Evolutionary conservation across 768 basidiomycete species (phyloP), one percentile per base, ranked within the genome.

Genomic region (Lyophyllum atratum): DNA sequence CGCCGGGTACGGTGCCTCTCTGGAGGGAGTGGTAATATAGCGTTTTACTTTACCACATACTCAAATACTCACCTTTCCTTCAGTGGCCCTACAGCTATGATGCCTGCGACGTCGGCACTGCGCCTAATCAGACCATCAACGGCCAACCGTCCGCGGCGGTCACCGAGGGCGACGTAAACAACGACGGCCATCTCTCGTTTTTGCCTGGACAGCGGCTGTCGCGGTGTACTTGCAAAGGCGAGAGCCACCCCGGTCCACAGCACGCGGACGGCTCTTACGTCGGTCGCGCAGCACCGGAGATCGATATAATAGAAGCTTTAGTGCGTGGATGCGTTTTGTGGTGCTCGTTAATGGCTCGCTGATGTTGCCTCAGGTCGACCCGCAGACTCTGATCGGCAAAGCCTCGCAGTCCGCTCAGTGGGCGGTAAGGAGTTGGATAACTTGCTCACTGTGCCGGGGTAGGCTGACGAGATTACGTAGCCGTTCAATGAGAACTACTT

Each of bases 301-400:
- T 95, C 49, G 95, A 96, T 70, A 69, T 96, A 45, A 87, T 96
- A 56, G 95, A 95, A 73, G 93, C 93, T 7, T 86, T 90, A 72
- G 85, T 70, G 58, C 62, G 64, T 39, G 11, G 9, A 34, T 33
- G 40, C 40, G n/a, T 24, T 9, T 24, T 58, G 54, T 51, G n/a
- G 7, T 28, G 11, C 46, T 40, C 7, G 17, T 17, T 46, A 8
- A 46, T 52, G 24, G 33, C 22, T 28, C 2, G 10, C 51, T 34
- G 9, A 3, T 29, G 19, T 42, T 59, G 64, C 57, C 62, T 70
- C 14, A 76, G 88, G 81, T 81, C 62, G 81, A 72, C 59, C 73
- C 68, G 37, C 69, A 63, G 11, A 80, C 71, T 59, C 76, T 82
- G 60, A 56, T 67, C 5, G 83, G 80, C 12, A 78, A 85, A 58